phyloP scores from a whole-genome alignment of 2,329 filamentous ascomycete genomes.

The Fusarium neocosmosporiellum region DNA sequence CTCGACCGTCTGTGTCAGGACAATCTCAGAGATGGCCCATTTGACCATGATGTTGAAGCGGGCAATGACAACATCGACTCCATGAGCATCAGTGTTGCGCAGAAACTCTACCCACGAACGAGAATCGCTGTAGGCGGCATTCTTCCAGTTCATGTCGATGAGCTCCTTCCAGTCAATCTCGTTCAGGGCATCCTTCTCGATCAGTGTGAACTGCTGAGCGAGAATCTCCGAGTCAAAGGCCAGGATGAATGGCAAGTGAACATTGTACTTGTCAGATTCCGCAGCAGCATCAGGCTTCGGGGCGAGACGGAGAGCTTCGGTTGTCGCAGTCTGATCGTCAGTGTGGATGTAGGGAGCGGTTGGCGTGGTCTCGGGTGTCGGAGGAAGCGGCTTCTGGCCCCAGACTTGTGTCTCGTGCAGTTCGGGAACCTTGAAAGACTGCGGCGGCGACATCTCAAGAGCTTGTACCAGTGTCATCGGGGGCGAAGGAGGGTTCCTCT shows the following conservation, averaged over 20 bases:
- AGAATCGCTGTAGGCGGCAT: constrained; percentile 70
- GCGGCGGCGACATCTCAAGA: constrained; percentile 42
- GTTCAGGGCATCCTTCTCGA: constrained; percentile 86
- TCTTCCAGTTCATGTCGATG: constrained; percentile 85
- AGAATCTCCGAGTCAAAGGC: constrained; percentile 83
- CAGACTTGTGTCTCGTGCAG: constrained; percentile 42
- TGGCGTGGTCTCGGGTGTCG: constrained; percentile 62
- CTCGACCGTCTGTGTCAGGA: constrained; percentile 76
- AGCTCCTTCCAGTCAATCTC: constrained; percentile 91
- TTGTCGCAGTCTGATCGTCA: constrained; percentile 44
- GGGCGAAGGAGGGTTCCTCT: constrained; percentile 45
- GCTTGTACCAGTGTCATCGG: constrained; percentile 44
- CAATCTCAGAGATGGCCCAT: constrained; percentile 83
- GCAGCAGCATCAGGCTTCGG: constrained; percentile 46
- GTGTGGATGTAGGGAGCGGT: constrained; percentile 52
- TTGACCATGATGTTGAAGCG: constrained; percentile 91
- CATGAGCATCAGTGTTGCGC: constrained; percentile 75
- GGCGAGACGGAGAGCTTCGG: constrained; percentile 52
- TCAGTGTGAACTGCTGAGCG: constrained; percentile 85
- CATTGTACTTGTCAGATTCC: constrained; percentile 55
- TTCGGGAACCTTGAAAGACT: constrained; percentile 37
- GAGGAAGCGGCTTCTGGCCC: constrained; percentile 42
- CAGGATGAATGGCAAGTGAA: constrained; percentile 82
- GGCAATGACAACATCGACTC: constrained; percentile 85
- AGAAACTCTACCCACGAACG: constrained; percentile 87